Evolutionary conservation across 768 basidiomycete genomes (phyloP).

Genomic region (Termitomyces sp.): DNA sequence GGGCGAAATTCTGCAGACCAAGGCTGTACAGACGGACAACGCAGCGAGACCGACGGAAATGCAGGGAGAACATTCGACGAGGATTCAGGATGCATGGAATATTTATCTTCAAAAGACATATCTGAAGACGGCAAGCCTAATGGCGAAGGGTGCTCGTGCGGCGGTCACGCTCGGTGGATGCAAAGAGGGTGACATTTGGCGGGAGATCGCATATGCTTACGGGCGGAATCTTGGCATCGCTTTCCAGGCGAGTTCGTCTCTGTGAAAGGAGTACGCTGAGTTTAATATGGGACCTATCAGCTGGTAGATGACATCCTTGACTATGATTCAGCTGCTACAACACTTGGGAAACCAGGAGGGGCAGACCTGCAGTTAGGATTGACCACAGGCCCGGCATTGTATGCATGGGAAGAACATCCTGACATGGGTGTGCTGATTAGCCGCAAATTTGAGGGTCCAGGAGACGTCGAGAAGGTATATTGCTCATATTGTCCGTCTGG

Average conservation of each 20-base stretch:
- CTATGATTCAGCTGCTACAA: slow-evolving; percentile 72
- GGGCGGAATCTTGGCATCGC: slow-evolving; percentile 92
- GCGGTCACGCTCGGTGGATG: slow-evolving; percentile 88
- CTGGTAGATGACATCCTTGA: slow-evolving; percentile 95
- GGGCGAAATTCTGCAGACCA: slow-evolving; percentile 88
- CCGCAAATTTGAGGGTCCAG: slow-evolving; percentile 74
- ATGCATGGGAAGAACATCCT: slow-evolving; percentile 91
- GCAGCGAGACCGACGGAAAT: slow-evolving; percentile 20
- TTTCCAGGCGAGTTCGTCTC: slow-evolving; percentile 68
- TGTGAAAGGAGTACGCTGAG: background rate
- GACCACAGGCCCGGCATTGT: slow-evolving; percentile 92
- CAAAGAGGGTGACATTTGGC: slow-evolving; percentile 79
- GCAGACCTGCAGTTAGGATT: slow-evolving; percentile 81
- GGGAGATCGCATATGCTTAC: slow-evolving; percentile 95
- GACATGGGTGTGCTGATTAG: slow-evolving; percentile 85
- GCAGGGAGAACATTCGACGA: slow-evolving; percentile 18
- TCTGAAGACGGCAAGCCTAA: slow-evolving; percentile 88
- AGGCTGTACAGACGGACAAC: slow-evolving; percentile 37
- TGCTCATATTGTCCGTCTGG: slow-evolving; percentile 2
- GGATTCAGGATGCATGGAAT: slow-evolving; percentile 54
- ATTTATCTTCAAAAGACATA: slow-evolving; percentile 92
- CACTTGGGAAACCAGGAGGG: slow-evolving; percentile 89
- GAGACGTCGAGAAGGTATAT: slow-evolving; percentile 82
- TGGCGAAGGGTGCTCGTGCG: slow-evolving; percentile 88
- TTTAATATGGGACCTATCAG: slow-evolving; percentile 33